Conservation (phyloP, 164 flowering plant species). For the Stephania japonica region DNA sequence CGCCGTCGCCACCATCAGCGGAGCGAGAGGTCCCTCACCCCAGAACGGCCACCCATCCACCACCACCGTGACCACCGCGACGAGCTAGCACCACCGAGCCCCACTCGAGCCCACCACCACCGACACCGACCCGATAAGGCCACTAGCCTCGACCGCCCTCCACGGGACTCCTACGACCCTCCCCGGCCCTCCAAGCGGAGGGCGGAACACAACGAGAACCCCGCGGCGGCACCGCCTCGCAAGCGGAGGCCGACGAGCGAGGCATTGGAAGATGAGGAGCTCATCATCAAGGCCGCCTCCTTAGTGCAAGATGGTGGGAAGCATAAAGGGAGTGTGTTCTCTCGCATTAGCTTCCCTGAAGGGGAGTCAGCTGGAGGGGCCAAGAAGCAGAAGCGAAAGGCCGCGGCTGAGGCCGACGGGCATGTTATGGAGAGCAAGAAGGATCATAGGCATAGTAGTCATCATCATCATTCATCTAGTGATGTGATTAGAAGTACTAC, state of each 20-base stretch:
- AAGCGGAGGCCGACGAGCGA: not conserved
- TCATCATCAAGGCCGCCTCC: conserved; percentile 1
- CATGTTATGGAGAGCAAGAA: too few species aligned
- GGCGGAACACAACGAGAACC: conserved; percentile 4
- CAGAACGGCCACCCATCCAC: not conserved
- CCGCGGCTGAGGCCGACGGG: too few species aligned
- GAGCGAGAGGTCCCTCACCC: not conserved
- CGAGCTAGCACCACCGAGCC: not conserved
- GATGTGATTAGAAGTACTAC: conserved; percentile 11
- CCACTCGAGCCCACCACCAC: not conserved
- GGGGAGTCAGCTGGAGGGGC: conserved; percentile 14
- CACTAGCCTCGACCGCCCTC: not conserved
- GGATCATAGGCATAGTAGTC: conserved; percentile 1
- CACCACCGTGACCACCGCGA: not conserved
- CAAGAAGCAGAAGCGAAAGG: too few species aligned
- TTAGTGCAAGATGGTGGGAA: conserved; percentile 9
- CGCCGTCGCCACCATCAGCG: conserved; percentile 18
- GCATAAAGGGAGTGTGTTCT: conserved; percentile 72
- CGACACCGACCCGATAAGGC: not conserved
- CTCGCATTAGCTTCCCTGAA: conserved; percentile 81
- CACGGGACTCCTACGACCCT: conserved; percentile 5
- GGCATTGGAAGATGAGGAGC: not conserved
- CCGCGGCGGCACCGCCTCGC: not conserved
- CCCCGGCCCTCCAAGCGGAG: conserved; percentile 12
- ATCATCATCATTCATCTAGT: conserved; percentile 21